phyloP scores from a whole-genome alignment of 2,329 filamentous ascomycete genomes.

The Cladophialophora psammophila region DNA sequence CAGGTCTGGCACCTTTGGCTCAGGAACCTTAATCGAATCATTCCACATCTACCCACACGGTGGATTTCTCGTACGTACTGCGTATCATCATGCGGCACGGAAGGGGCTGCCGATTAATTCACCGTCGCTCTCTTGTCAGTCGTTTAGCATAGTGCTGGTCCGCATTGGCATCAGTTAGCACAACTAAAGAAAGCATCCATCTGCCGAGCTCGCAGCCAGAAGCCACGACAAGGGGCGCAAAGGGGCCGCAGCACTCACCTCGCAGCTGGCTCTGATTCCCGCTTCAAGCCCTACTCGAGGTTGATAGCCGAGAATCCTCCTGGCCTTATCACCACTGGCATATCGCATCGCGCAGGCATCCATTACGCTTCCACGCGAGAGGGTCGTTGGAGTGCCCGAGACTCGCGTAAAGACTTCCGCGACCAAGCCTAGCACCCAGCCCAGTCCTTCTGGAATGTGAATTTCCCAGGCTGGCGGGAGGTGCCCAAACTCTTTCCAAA shows the following conservation, averaged over 20 bases:
- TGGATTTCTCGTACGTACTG: conserved; percentile 4
- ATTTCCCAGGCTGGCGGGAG: conserved; percentile 57
- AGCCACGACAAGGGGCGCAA: background rate
- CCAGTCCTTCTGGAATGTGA: conserved; percentile 57
- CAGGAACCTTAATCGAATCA: background rate
- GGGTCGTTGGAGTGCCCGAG: conserved; percentile 53
- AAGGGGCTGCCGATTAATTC: background rate
- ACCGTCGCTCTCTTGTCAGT: conserved; percentile 9
- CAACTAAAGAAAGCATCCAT: conserved; percentile 2
- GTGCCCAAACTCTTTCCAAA: conserved; percentile 60
- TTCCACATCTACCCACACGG: background rate
- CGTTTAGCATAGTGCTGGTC: conserved; percentile 34
- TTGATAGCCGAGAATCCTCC: conserved; percentile 60
- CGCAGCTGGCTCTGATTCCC: conserved; percentile 58
- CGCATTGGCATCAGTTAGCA: conserved; percentile 30
- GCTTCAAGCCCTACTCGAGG: conserved; percentile 60
- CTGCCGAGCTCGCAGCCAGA: background rate
- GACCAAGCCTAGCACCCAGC: conserved; percentile 56
- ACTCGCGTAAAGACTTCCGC: conserved; percentile 59
- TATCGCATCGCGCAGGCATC: conserved; percentile 64
- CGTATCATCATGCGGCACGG: conserved; percentile 2
- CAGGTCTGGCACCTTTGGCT: background rate
- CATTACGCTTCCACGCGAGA: conserved; percentile 62
- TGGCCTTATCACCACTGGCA: conserved; percentile 61
- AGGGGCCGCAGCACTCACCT: conserved; percentile 45